phyloP scores from a whole-genome alignment of 2,329 filamentous ascomycete genomes.

The Bipolaris sorokiniana region DNA sequence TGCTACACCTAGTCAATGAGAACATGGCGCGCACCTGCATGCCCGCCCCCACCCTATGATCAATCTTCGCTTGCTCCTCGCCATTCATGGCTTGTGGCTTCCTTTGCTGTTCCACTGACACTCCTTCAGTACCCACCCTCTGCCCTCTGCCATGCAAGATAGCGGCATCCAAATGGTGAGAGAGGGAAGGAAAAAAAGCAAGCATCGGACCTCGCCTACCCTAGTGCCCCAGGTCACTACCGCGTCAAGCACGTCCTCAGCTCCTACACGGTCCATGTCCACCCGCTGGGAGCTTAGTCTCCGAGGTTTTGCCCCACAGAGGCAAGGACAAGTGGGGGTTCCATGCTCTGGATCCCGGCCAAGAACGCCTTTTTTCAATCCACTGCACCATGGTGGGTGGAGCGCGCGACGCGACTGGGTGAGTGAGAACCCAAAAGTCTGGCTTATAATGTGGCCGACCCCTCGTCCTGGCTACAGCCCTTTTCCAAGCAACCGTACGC shows the following conservation, averaged over 20 bases:
- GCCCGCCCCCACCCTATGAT: slow-evolving; percentile 4
- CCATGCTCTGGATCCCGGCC: slow-evolving; percentile 22
- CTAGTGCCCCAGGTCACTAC: slow-evolving; percentile 24
- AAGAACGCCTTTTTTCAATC: slow-evolving; percentile 30
- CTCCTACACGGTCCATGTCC: slow-evolving; percentile 6
- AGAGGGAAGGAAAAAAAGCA: slow-evolving; percentile 24
- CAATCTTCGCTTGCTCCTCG: slow-evolving; percentile 1
- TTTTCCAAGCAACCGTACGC: slow-evolving; percentile 9
- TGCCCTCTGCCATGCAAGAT: background rate
- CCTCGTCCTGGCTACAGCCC: slow-evolving; percentile 11
- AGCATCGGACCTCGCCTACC: slow-evolving; percentile 33
- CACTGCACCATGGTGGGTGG: slow-evolving; percentile 10
- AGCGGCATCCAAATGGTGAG: background rate
- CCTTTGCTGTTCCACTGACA: background rate
- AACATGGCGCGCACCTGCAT: background rate
- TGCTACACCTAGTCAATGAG: background rate
- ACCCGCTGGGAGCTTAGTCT: slow-evolving; percentile 10
- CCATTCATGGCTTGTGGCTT: background rate
- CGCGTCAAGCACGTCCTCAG: slow-evolving; percentile 5
- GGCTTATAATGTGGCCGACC: slow-evolving; percentile 34
- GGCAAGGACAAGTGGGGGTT: slow-evolving; percentile 12
- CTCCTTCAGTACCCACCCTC: slow-evolving; percentile 7
- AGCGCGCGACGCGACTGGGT: slow-evolving; percentile 10
- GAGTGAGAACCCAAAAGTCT: slow-evolving; percentile 1
- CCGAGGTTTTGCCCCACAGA: slow-evolving; percentile 26